A percentile compares a stretch with the other conserved stretches of the same genome.
phyloP scores from a whole-genome alignment of 805 yeast species.

The Zygoascus flipseniorum region DNA sequence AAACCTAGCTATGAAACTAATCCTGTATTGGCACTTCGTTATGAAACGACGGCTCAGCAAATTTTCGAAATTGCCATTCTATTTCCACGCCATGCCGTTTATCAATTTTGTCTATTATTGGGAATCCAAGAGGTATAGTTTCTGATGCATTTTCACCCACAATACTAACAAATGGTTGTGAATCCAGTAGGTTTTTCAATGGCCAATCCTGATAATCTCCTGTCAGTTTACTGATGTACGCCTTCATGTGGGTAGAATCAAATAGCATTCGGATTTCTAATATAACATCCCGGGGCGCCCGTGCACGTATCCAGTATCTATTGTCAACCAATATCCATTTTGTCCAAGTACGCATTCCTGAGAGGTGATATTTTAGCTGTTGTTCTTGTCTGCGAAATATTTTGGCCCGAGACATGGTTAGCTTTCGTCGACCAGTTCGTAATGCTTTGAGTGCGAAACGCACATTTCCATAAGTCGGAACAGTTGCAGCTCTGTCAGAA shows the following conservation, averaged over 20 bases:
- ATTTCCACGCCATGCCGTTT: constrained; percentile 6
- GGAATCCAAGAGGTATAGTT: constrained; percentile 11
- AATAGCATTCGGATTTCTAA: not conserved
- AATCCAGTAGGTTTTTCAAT: not conserved
- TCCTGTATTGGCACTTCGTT: not conserved
- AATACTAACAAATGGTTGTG: constrained; percentile 11
- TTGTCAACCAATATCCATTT: constrained; percentile 14
- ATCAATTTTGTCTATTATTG: constrained; percentile 3
- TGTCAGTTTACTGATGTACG: not conserved
- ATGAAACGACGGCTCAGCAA: not conserved
- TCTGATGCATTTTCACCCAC: not conserved
- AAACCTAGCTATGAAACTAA: not conserved
- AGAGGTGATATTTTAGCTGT: not conserved
- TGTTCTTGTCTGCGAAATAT: not conserved
- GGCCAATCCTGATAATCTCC: not conserved
- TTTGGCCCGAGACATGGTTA: not conserved
- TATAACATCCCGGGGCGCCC: not conserved
- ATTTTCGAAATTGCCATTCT: constrained; percentile 10
- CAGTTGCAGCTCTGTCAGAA: not conserved
- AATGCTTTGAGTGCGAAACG: not conserved
- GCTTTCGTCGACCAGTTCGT: not conserved
- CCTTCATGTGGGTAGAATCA: not conserved
- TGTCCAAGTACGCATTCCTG: constrained; percentile 9
- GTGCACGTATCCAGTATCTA: constrained; percentile 11
- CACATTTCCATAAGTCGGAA: not conserved